Conservation (phyloP, 805 yeast species). For the Metschnikowia kofuensis region DNA sequence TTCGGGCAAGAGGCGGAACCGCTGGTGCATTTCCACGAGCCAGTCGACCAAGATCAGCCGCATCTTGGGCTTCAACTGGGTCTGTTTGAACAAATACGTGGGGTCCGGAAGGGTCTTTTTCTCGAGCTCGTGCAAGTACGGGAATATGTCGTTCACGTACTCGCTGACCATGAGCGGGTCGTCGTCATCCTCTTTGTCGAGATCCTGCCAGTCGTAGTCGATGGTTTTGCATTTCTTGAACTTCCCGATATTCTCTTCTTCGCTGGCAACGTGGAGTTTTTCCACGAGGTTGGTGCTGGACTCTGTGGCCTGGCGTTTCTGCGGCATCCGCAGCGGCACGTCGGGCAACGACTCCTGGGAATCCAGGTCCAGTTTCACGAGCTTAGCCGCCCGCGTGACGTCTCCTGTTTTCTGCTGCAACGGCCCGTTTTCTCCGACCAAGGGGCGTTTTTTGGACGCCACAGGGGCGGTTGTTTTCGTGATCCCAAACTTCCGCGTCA, state of each 20-base stretch:
- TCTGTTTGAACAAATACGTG: constrained; percentile 63
- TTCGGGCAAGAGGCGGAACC: constrained; percentile 82
- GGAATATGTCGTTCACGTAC: constrained; percentile 84
- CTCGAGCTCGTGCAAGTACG: constrained; percentile 72
- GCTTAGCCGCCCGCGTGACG: constrained; percentile 3
- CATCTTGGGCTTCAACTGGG: constrained; percentile 73
- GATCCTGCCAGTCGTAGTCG: constrained; percentile 65
- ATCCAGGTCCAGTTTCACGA: constrained; percentile 9
- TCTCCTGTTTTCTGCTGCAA: constrained; percentile 20
- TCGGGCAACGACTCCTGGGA: neutral
- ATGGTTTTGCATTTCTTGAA: constrained; percentile 37
- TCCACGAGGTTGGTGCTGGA: constrained; percentile 39
- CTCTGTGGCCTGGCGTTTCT: constrained; percentile 57
- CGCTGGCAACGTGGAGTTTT: constrained; percentile 12
- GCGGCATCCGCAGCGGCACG: constrained; percentile 31
- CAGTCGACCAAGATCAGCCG: constrained; percentile 89
- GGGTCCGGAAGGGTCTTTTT: constrained; percentile 68
- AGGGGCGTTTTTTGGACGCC: constrained; percentile 27
- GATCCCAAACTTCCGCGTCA: constrained; percentile 35
- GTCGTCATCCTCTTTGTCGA: constrained; percentile 65
- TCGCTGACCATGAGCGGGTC: constrained; percentile 89
- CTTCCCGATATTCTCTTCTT: constrained; percentile 8
- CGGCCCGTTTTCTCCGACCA: constrained; percentile 32
- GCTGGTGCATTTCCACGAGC: constrained; percentile 84
- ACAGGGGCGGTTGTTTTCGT: constrained; percentile 4